Evolutionary conservation across 306 rosid genomes (phyloP).

Genomic region (Rosa rugosa): DNA sequence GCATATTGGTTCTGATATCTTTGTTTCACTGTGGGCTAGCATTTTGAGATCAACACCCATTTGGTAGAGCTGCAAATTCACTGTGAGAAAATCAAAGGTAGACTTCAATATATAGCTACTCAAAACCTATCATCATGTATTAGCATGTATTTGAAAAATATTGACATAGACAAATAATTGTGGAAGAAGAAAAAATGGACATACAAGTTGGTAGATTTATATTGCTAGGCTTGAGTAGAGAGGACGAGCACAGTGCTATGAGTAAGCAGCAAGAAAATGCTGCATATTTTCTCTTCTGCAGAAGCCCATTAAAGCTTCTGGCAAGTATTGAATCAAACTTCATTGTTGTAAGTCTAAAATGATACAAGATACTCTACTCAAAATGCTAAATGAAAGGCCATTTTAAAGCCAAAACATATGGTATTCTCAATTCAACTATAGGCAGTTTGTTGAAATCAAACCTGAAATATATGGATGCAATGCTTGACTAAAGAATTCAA

Average conservation of each 20-base stretch:
- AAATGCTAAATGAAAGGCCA: not conserved
- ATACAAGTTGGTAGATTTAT: constrained; percentile 58
- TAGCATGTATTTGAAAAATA: not conserved
- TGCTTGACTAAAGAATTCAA: not conserved
- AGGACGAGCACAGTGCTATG: constrained; percentile 51
- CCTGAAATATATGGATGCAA: not conserved
- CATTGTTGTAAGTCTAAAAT: constrained; percentile 17
- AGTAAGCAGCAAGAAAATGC: constrained; percentile 60
- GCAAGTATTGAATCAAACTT: constrained; percentile 57
- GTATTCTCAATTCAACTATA: not conserved
- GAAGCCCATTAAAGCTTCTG: constrained; percentile 72
- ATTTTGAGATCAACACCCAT: not conserved
- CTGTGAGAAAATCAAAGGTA: constrained; percentile 35
- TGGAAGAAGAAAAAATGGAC: constrained; percentile 18
- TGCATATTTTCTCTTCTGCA: constrained; percentile 73
- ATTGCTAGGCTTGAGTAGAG: constrained; percentile 56
- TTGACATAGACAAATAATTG: not conserved
- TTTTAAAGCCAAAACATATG: not conserved
- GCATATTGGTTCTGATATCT: constrained; percentile 45
- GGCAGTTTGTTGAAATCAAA: not conserved
- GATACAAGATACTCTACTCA: too few species aligned
- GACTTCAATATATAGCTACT: not conserved
- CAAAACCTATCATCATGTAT: not conserved
- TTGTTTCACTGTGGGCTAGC: not conserved
- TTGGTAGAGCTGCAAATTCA: constrained; percentile 40